Evolutionary conservation across 257 asterid species (phyloP).

Genomic region (Echium plantagineum): DNA sequence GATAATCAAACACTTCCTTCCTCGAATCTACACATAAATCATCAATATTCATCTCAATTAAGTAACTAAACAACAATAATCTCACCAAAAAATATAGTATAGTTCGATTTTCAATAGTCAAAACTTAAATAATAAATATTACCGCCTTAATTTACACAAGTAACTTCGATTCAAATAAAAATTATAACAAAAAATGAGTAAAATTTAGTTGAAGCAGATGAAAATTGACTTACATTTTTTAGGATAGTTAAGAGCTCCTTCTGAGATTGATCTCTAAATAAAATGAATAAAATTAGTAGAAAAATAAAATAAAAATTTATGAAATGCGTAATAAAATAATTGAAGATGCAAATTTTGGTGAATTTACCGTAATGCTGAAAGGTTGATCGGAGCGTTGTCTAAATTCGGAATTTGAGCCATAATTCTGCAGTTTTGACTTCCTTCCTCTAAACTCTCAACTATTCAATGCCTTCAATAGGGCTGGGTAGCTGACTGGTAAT

Average conservation of each 20-base stretch:
- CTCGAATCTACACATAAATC: conserved; percentile 17
- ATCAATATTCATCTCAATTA: not conserved
- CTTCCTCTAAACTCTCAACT: too few species aligned
- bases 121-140: too few species aligned
- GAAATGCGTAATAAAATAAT: not conserved
- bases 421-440: too few species aligned
- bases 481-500: too few species aligned
- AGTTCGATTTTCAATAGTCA: too few species aligned
- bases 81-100: not conserved
- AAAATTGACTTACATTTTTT: conserved; percentile 48
- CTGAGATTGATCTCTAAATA: conserved; percentile 57
- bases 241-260: conserved; percentile 64
- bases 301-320: not conserved
- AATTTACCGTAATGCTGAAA: not conserved
- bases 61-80: not conserved
- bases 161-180: too few species aligned
- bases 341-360: not conserved
- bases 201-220: too few species aligned
- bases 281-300: conserved; percentile 6
- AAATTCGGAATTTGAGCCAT: not conserved
- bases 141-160: too few species aligned
- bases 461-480: too few species aligned
- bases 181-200: too few species aligned
- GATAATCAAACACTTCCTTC: conserved; percentile 83
- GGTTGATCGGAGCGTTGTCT: not conserved